phyloP scores from a whole-genome alignment of 1,284 basidiomycete genomes.

The Ganoderma lucidum region DNA sequence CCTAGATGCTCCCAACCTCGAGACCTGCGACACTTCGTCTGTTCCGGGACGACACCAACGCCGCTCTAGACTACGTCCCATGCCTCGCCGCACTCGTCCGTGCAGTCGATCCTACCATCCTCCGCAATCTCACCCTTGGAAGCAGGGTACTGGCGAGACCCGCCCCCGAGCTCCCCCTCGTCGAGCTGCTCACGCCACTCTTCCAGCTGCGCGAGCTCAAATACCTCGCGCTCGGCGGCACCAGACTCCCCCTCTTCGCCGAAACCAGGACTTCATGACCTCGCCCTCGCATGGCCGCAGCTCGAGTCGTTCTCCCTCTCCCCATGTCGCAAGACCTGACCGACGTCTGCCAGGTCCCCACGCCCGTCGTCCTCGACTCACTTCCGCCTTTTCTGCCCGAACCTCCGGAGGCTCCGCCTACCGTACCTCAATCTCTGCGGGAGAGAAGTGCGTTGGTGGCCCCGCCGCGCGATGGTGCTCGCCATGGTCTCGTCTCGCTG shows the following conservation, averaged over 20 bases:
- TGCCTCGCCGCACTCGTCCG: background rate
- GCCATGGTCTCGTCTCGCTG: background rate
- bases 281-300: background rate
- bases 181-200: background rate
- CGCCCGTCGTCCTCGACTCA: background rate
- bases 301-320: background rate
- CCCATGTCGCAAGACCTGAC: background rate
- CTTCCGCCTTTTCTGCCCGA: background rate
- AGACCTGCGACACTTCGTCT: background rate
- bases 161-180: background rate
- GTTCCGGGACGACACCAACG: background rate
- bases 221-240: background rate
- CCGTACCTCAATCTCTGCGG: background rate
- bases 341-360: background rate
- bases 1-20: background rate
- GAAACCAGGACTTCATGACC: background rate
- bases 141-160: background rate
- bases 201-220: conserved; percentile 4
- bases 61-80: background rate
- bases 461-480: background rate
- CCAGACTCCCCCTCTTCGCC: background rate
- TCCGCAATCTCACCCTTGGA: background rate
- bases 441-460: background rate
- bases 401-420: background rate
- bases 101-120: background rate